Evolutionary conservation across 2,329 filamentous ascomycete species (phyloP), one percentile per base, ranked within the genome.

Genomic region (Alternaria atra): DNA sequence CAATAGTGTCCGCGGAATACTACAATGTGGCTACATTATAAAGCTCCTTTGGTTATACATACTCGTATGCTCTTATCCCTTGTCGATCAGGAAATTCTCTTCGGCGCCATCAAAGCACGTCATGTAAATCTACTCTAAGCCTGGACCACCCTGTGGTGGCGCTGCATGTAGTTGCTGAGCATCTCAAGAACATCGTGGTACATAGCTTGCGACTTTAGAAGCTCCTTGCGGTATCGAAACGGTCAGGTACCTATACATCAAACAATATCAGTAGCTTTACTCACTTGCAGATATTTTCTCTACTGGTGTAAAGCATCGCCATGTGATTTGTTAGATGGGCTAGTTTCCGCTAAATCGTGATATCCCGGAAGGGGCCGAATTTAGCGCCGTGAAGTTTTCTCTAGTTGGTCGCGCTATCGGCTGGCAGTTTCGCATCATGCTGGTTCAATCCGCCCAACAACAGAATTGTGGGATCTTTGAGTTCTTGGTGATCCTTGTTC

Each of bases 81-180:
- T 43, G 50, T 37, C 44, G 37, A 39, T 48, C 63, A 44, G 42
- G 47, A 55, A 65, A 67, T 56, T 61, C 35, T 60, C 59, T 65
- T 63, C 57, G 43, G 52, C 58, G 58, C 47, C 60, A 59, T 58
- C 42, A 60, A 58, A 67, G 65, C 65, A 67, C 65, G 65, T 67
- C 65, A 67, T 67, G 51, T 57, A 37, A 60, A 60, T 61, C 20
- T 30, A 17, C 29, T 43, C 46, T 17, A 52, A 58, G 63, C 65
- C 60, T 65, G 63, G 65, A 51, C 65, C 65, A 48, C 55, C 40
- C 30, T 32, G 43, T 46, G 55, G 50, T 51, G 27, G 40, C 35
- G 20, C 46, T 39, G 51, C 46, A 34, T 20, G 50, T 6, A 37
- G 44, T 55, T 27, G 13, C 12, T 43, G 40, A 35, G 30, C n/a